Evolutionary conservation across 2,329 filamentous ascomycete species (phyloP).

Genomic region (Beauveria australis): DNA sequence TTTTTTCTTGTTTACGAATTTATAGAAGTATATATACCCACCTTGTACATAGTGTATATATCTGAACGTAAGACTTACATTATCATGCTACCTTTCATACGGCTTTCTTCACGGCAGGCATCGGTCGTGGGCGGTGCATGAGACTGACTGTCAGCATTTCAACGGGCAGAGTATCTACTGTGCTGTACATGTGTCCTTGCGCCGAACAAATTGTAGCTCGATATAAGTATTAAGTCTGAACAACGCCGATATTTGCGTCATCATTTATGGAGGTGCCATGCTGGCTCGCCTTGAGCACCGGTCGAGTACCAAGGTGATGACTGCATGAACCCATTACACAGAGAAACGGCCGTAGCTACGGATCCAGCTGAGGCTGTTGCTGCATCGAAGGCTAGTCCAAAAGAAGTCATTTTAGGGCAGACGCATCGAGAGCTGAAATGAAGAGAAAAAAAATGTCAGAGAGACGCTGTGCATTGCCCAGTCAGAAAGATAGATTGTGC

Average conservation of each 20-base stretch:
- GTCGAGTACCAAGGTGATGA: not conserved
- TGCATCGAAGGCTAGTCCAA: not conserved
- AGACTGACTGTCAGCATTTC: too few species aligned
- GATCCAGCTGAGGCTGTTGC: not conserved
- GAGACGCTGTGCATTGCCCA: not conserved
- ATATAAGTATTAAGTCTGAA: too few species aligned
- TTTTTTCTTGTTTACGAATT: not conserved
- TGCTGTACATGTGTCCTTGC: too few species aligned
- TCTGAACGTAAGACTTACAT: not conserved
- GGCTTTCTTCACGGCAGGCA: not conserved
- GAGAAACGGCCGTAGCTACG: not conserved
- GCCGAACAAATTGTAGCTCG: too few species aligned
- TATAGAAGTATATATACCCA: not conserved
- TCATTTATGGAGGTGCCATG: not conserved
- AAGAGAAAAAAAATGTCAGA: not conserved
- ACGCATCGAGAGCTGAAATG: not conserved
- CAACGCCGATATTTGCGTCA: too few species aligned
- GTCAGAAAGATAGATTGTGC: not conserved
- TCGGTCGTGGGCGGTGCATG: not conserved
- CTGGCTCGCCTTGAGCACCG: not conserved
- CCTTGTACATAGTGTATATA: conserved; percentile 2
- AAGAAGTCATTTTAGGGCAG: not conserved
- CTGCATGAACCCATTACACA: too few species aligned
- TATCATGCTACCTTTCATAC: not conserved
- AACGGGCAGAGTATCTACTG: too few species aligned